These are phyloP conservation scores for Oryza glumipatula DNA, from an alignment of 176 grass and related monocot species.

Conservation along the genomic window DNA sequence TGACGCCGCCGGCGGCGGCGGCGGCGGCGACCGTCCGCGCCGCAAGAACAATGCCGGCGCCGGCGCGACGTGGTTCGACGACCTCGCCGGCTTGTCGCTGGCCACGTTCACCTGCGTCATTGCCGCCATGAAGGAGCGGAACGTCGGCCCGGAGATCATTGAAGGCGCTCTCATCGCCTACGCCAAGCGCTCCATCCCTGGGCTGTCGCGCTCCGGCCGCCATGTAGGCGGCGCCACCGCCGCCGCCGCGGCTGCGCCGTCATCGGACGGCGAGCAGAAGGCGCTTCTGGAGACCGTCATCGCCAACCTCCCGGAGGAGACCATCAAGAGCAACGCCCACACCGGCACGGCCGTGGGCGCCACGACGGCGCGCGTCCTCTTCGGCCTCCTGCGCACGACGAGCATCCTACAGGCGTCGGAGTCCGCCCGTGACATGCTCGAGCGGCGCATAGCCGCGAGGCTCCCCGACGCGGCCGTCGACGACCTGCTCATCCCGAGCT, in stretches of 20 bases:
- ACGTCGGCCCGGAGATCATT: conserved; percentile 71
- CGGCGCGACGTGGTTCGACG: conserved; percentile 70
- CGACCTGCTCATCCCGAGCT: conserved; percentile 92
- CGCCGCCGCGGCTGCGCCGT: background rate
- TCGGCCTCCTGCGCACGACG: conserved; percentile 83
- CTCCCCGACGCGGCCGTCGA: conserved; percentile 72
- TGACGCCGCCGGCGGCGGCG: conserved; percentile 20
- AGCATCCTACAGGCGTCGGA: conserved; percentile 85
- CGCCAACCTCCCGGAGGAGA: conserved; percentile 83
- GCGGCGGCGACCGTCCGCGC: conserved; percentile 41
- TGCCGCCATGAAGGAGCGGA: conserved; percentile 71
- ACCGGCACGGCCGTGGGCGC: conserved; percentile 57
- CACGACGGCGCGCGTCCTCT: conserved; percentile 75
- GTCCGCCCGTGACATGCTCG: conserved; percentile 61
- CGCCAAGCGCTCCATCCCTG: conserved; percentile 87
- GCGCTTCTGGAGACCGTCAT: conserved; percentile 89
- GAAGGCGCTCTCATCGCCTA: conserved; percentile 86
- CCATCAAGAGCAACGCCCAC: conserved; percentile 52
- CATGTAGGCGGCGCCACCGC: conserved; percentile 29
- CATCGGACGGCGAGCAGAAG: conserved; percentile 70
- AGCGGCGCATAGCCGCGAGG: conserved; percentile 75
- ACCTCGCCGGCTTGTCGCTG: conserved; percentile 71
- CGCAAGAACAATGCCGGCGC: conserved; percentile 44
- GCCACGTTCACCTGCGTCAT: conserved; percentile 79
- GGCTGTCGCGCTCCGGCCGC: conserved; percentile 72